phyloP scores from a whole-genome alignment of 306 rosid genomes.

The Oxytropis ochrocephala region DNA sequence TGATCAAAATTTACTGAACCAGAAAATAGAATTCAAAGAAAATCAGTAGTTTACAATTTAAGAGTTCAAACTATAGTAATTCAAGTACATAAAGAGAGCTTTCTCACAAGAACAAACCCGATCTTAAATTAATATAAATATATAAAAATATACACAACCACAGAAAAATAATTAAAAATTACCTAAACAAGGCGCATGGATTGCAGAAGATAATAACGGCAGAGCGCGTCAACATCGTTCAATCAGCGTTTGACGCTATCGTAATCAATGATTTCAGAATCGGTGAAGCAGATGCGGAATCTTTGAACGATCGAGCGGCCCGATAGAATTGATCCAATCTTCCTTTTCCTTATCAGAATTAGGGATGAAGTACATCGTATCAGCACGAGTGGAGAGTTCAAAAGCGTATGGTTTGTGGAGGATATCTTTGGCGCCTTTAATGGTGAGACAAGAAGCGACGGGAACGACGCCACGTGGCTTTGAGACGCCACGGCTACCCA shows the following conservation, averaged over 20 bases:
- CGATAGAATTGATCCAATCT: slow-evolving; percentile 68
- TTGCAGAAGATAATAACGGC: neutral
- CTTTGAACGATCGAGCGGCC: slow-evolving; percentile 62
- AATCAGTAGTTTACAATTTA: neutral
- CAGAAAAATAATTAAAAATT: neutral
- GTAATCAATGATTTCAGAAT: slow-evolving; percentile 61
- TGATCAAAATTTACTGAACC: neutral
- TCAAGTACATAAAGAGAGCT: slow-evolving; percentile 20
- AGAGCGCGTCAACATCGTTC: neutral
- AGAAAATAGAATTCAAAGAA: neutral
- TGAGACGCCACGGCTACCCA: no score
- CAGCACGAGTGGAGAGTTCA: slow-evolving; percentile 44
- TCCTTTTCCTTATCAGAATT: slow-evolving; percentile 58
- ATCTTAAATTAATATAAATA: slow-evolving; percentile 4
- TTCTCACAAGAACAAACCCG: neutral
- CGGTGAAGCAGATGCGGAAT: slow-evolving; percentile 61
- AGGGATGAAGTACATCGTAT: slow-evolving; percentile 57
- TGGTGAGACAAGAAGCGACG: slow-evolving; percentile 44
- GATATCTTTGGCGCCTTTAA: slow-evolving; percentile 53
- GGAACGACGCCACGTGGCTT: slow-evolving; percentile 36
- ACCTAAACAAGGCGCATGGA: slow-evolving; percentile 15
- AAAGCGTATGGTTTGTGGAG: slow-evolving; percentile 43
- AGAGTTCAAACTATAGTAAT: neutral
- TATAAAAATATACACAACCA: slow-evolving; percentile 9
- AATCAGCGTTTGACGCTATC: slow-evolving; percentile 37